phyloP scores from a whole-genome alignment of 176 grass and related monocot species.

The Eragrostis curvula region DNA sequence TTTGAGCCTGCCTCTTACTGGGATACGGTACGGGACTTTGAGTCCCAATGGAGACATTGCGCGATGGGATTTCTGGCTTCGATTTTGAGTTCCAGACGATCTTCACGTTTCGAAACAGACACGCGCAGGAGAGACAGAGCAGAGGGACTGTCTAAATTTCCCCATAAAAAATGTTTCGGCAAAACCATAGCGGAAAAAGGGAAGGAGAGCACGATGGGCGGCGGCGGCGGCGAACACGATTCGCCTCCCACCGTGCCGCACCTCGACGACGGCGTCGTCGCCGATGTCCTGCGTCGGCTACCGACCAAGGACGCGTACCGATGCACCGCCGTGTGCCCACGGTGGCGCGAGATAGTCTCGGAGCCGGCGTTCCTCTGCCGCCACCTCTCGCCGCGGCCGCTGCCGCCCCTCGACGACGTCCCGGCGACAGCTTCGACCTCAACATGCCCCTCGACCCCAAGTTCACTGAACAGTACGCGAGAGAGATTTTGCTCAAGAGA shows the following conservation, averaged over 20 bases:
- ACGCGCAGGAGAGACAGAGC: too few species aligned
- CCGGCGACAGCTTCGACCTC: neutral
- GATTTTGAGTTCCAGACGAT: too few species aligned
- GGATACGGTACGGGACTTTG: too few species aligned
- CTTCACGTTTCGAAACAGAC: too few species aligned
- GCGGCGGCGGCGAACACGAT: neutral
- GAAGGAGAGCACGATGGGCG: too few species aligned
- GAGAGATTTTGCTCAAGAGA: too few species aligned
- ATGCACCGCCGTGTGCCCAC: neutral
- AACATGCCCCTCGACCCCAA: neutral
- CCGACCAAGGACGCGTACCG: neutral
- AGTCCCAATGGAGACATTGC: too few species aligned
- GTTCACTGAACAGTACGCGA: neutral
- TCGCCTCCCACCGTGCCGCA: neutral
- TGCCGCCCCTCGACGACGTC: neutral
- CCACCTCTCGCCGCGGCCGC: slow-evolving; percentile 22
- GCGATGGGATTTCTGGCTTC: too few species aligned
- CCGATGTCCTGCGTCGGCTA: neutral
- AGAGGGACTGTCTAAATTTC: too few species aligned
- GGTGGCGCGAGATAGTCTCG: slow-evolving; percentile 11
- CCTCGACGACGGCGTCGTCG: neutral
- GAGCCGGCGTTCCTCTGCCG: slow-evolving; percentile 9
- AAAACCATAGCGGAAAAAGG: too few species aligned
- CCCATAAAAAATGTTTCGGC: too few species aligned
- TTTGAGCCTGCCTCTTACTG: too few species aligned